Percentiles rank a stretch among this genome's conserved stretches.
These are phyloP conservation scores for Melaleuca quinquenervia DNA, from an alignment of 345 rosid genomes.

Conservation along the genomic window DNA sequence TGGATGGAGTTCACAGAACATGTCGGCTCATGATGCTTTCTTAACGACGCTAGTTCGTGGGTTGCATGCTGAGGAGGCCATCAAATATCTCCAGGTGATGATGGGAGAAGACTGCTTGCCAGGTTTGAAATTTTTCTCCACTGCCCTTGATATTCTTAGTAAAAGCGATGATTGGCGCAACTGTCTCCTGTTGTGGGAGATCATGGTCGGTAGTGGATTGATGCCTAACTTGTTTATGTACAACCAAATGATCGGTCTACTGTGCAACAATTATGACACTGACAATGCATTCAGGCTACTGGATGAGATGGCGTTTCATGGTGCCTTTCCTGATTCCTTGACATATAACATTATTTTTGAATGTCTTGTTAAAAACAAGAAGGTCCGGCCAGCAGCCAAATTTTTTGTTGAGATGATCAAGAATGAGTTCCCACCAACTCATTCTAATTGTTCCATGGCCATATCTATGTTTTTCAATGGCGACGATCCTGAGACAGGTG, in stretches of 20 bases:
- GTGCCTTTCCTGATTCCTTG: constrained; percentile 41
- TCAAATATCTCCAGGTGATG: constrained; percentile 33
- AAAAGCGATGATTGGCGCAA: constrained; percentile 19
- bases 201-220: constrained; percentile 24
- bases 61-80: constrained; percentile 17
- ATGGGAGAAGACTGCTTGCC: constrained; percentile 38
- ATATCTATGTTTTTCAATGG: constrained; percentile 27
- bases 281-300: constrained; percentile 30
- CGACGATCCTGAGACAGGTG: constrained; percentile 47
- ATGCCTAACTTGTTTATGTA: constrained; percentile 38
- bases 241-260: constrained; percentile 30
- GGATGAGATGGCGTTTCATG: constrained; percentile 40
- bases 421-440: constrained; percentile 39
- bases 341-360: constrained; percentile 39
- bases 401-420: constrained; percentile 48
- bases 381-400: constrained; percentile 17
- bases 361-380: constrained; percentile 37
- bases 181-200: constrained; percentile 27
- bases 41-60: constrained; percentile 25
- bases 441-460: constrained; percentile 27
- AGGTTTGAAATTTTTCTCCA: constrained; percentile 36
- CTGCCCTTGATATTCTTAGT: constrained; percentile 30
- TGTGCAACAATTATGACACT: constrained; percentile 28
- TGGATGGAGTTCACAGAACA: constrained; percentile 25
- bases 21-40: constrained; percentile 25